These are phyloP conservation scores for Vitis hybrid DNA, from an alignment of 177 flowering plant genomes.

Conservation along the genomic window DNA sequence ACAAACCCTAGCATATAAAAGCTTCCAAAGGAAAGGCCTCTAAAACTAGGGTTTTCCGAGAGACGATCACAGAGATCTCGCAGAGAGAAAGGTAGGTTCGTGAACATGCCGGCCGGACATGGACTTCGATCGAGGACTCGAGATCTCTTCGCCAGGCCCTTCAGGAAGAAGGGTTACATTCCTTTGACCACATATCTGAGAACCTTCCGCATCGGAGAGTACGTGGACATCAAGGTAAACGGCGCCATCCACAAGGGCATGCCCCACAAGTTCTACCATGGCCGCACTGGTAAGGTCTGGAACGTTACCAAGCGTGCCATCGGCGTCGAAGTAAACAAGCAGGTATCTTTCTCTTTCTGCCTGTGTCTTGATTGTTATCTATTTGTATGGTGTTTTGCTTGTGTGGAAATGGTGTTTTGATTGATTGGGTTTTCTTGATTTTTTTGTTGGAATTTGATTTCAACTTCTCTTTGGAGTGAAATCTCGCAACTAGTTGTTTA, in stretches of 20 bases:
- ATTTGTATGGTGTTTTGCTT: neutral
- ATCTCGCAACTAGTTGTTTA: too few relatives aligned
- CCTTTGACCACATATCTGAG: constrained; percentile 41
- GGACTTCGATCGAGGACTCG: constrained; percentile 41
- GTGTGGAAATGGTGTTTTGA: neutral
- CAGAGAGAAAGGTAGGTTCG: constrained; percentile 3
- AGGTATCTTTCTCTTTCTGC: constrained; percentile 21
- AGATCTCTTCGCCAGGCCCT: constrained; percentile 44
- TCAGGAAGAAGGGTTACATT: constrained; percentile 56
- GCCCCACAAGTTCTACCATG: constrained; percentile 66
- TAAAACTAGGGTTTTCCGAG: too few relatives aligned
- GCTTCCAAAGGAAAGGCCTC: too few relatives aligned
- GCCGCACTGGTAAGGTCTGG: constrained; percentile 58
- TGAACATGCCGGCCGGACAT: constrained; percentile 54
- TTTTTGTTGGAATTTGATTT: neutral
- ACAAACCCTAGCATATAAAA: too few relatives aligned
- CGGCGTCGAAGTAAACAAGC: constrained; percentile 58
- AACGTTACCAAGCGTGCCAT: constrained; percentile 61
- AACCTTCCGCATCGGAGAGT: constrained; percentile 43
- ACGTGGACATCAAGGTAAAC: constrained; percentile 53
- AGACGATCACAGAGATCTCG: too few relatives aligned
- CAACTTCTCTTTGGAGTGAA: too few relatives aligned
- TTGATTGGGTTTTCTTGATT: neutral
- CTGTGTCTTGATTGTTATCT: neutral
- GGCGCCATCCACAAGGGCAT: constrained; percentile 63